Conservation (phyloP, 371 early-diverging fungal species). For the Sporodiniella umbellata region DNA sequence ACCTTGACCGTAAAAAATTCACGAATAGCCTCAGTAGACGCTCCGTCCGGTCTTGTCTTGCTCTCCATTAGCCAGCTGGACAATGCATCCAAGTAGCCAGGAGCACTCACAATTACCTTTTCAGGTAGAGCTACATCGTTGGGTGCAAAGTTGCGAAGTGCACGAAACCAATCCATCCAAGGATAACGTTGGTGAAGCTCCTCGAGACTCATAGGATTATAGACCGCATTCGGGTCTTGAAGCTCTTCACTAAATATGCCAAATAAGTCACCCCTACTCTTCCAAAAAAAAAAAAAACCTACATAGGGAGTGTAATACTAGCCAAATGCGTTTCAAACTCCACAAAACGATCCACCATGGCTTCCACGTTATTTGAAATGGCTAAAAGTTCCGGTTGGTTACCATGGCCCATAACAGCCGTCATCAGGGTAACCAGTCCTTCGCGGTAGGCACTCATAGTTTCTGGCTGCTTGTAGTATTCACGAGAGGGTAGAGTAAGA, state of each 20-base stretch:
- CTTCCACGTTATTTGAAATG: slow-evolving; percentile 6
- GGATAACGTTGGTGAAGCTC: slow-evolving; percentile 33
- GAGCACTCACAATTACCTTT: slow-evolving; percentile 10
- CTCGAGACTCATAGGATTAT: slow-evolving; percentile 44
- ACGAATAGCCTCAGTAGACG: slow-evolving; percentile 7
- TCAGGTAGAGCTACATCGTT: slow-evolving; percentile 7
- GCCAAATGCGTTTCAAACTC: slow-evolving; percentile 54
- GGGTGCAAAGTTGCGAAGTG: slow-evolving; percentile 9
- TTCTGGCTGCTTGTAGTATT: slow-evolving; percentile 47
- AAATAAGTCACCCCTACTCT: neutral
- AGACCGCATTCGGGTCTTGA: slow-evolving; percentile 44
- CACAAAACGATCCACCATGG: slow-evolving; percentile 39
- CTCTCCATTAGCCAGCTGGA: slow-evolving; percentile 11
- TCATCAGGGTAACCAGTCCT: slow-evolving; percentile 23
- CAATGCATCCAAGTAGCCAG: slow-evolving; percentile 6
- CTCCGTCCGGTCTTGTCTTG: neutral
- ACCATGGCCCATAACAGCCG: neutral
- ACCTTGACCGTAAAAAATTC: slow-evolving; percentile 12
- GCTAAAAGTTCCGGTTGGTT: too few species aligned
- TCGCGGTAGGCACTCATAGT: slow-evolving; percentile 29
- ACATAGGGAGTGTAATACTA: slow-evolving; percentile 19
- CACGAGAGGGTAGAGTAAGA: slow-evolving; percentile 52
- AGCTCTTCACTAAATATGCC: slow-evolving; percentile 23
- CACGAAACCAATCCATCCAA: slow-evolving; percentile 21
- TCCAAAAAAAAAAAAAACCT: slow-evolving; percentile 7